A percentile compares a stretch with the other conserved stretches of the same genome.
These are phyloP conservation scores for Skeletonema costatum DNA, from an alignment of 108 stramenopile genomes.

Conservation along the genomic window DNA sequence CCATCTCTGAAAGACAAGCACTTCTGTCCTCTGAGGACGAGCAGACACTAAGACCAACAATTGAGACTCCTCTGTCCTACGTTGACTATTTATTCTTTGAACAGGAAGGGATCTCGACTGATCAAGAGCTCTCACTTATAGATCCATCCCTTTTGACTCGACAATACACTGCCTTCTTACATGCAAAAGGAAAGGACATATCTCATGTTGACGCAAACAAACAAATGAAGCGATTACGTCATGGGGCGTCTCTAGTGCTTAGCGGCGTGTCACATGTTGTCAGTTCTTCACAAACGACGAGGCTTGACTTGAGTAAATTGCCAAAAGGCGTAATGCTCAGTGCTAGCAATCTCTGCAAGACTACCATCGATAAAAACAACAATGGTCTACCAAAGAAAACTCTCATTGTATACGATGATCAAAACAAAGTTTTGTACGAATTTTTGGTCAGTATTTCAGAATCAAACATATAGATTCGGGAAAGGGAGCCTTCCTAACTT, in stretches of 20 bases:
- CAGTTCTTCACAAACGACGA: background rate
- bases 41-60: background rate
- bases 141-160: conserved; percentile 4
- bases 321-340: conserved; percentile 17
- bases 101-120: conserved; percentile 15
- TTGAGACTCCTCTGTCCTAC: conserved; percentile 22
- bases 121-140: conserved; percentile 6
- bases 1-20: no score
- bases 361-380: conserved; percentile 6
- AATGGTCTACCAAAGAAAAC: conserved; percentile 30
- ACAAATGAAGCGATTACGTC: conserved; percentile 1
- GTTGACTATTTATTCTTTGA: conserved; percentile 20
- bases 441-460: conserved; percentile 29
- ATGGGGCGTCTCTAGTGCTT: conserved; percentile 1
- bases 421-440: conserved; percentile 31
- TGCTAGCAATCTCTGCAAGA: conserved; percentile 19
- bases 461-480: conserved; percentile 23
- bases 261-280: background rate
- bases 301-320: conserved; percentile 2
- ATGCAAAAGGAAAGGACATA: background rate
- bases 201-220: conserved; percentile 5
- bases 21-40: no score
- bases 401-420: conserved; percentile 12
- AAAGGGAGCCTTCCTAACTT: conserved; percentile 49
- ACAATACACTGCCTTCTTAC: conserved; percentile 14